Percentiles rank a stretch among this genome's conserved stretches.
These are phyloP conservation scores for Mycocentrospora acerina DNA, from an alignment of 2,329 filamentous ascomycete species.

Conservation along the genomic window DNA sequence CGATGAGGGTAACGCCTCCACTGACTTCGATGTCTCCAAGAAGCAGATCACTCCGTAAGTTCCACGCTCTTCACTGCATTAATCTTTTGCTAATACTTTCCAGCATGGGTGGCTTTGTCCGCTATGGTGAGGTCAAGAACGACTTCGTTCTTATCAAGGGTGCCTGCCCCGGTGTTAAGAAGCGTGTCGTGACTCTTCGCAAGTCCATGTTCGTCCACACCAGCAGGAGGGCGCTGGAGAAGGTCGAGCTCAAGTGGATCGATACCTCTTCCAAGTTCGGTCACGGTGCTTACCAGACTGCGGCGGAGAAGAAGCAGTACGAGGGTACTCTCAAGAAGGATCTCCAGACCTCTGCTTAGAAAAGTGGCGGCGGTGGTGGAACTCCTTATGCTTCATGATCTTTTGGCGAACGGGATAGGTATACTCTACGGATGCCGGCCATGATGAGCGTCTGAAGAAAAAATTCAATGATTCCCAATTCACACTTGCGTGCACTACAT, in stretches of 20 bases:
- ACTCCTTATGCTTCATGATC: slow-evolving; percentile 39
- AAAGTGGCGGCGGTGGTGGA: slow-evolving; percentile 24
- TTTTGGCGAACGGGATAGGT: slow-evolving; percentile 42
- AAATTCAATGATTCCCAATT: slow-evolving; percentile 44
- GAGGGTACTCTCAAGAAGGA: slow-evolving; percentile 99
- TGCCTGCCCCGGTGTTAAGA: slow-evolving; percentile 96
- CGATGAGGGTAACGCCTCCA: slow-evolving; percentile 89
- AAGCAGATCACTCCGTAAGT: slow-evolving; percentile 99
- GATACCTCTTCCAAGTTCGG: slow-evolving; percentile 99
- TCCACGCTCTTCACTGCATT: not conserved
- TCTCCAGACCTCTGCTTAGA: slow-evolving; percentile 59
- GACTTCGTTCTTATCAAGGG: slow-evolving; percentile 99
- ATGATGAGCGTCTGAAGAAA: slow-evolving; percentile 36
- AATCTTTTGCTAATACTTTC: slow-evolving; percentile 44
- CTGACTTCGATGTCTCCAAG: slow-evolving; percentile 96
- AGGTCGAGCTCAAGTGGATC: slow-evolving; percentile 99
- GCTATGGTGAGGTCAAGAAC: slow-evolving; percentile 99
- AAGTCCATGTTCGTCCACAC: slow-evolving; percentile 99
- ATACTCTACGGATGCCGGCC: slow-evolving; percentile 32
- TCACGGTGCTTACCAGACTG: slow-evolving; percentile 99
- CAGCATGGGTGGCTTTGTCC: slow-evolving; percentile 98
- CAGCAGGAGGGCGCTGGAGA: slow-evolving; percentile 92
- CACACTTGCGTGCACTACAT: slow-evolving; percentile 6
- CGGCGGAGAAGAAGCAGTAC: slow-evolving; percentile 96
- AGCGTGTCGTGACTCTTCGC: slow-evolving; percentile 97